A percentile compares a stretch with the other conserved stretches of the same genome.
Conservation (phyloP, 257 asterid genomes). For the Thymus quinquecostatus region DNA sequence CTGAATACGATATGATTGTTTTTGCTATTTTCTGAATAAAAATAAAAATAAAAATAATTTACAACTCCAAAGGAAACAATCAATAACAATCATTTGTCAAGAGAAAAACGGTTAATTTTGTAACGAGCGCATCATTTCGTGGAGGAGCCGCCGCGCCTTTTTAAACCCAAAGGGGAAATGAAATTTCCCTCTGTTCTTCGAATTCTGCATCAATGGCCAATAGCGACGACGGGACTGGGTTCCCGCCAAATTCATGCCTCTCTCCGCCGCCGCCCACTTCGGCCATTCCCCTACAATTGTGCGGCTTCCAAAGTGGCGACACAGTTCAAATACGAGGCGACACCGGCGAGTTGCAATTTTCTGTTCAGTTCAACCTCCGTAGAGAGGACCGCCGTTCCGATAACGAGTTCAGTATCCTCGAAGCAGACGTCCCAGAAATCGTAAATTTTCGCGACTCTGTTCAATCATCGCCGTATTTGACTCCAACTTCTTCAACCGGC, state of each 20-base stretch:
- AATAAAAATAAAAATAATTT: too few relatives aligned
- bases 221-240: not conserved
- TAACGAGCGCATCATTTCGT: not conserved
- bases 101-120: not conserved
- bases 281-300: conserved; percentile 34
- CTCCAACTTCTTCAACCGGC: conserved; percentile 32
- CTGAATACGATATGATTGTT: too few relatives aligned
- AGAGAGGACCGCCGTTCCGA: conserved; percentile 17
- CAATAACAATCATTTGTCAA: not conserved
- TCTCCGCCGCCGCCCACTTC: conserved; percentile 27
- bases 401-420: not conserved
- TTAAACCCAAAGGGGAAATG: not conserved
- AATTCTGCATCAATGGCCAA: conserved; percentile 29
- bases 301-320: conserved; percentile 39
- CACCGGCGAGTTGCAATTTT: conserved; percentile 44
- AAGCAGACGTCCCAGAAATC: conserved; percentile 16
- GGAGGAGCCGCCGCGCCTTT: not conserved
- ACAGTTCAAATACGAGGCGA: conserved; percentile 43
- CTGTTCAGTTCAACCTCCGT: conserved; percentile 41
- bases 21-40: too few relatives aligned
- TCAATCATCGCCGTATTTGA: conserved; percentile 19
- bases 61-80: too few relatives aligned
- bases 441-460: conserved; percentile 17
- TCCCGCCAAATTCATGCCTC: conserved; percentile 16
- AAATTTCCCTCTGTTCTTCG: too few relatives aligned